Percentiles rank a stretch among this genome's conserved stretches.
phyloP scores from a whole-genome alignment of 176 grass and related monocot species.

The Puya raimondii region DNA sequence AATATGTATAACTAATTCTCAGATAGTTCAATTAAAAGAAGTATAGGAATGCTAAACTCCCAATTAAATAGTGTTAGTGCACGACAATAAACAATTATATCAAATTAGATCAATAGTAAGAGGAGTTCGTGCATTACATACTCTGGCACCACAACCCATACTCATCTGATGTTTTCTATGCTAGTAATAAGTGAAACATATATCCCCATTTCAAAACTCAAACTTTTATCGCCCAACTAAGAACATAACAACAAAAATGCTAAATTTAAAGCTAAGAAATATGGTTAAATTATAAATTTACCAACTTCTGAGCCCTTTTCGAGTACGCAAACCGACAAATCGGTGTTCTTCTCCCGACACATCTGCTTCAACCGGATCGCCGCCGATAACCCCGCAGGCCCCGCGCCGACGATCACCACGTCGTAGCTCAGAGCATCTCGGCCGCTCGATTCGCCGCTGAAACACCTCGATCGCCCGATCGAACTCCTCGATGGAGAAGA shows the following conservation, averaged over 20 bases:
- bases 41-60: no score
- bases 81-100: no score
- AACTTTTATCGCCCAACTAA: background rate
- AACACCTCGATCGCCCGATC: conserved; percentile 19
- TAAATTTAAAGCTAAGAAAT: background rate
- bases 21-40: background rate
- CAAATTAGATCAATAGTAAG: no score
- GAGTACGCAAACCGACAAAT: conserved; percentile 82
- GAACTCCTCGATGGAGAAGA: background rate
- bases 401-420: conserved; percentile 74
- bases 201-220: background rate
- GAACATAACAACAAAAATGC: no score
- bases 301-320: conserved; percentile 92
- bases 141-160: background rate
- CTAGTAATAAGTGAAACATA: background rate
- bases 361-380: conserved; percentile 87
- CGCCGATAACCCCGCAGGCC: conserved; percentile 72
- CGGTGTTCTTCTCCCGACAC: conserved; percentile 56
- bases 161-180: background rate
- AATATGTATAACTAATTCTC: background rate
- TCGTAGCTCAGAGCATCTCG: conserved; percentile 76
- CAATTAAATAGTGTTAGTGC: no score
- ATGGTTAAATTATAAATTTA: conserved; percentile 7
- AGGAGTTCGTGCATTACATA: background rate
- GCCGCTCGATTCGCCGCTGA: conserved; percentile 23